Evolutionary conservation across 371 early-diverging fungal genomes (phyloP), one percentile per base, ranked within the genome.

Genomic region (Mucor circinelloides): DNA sequence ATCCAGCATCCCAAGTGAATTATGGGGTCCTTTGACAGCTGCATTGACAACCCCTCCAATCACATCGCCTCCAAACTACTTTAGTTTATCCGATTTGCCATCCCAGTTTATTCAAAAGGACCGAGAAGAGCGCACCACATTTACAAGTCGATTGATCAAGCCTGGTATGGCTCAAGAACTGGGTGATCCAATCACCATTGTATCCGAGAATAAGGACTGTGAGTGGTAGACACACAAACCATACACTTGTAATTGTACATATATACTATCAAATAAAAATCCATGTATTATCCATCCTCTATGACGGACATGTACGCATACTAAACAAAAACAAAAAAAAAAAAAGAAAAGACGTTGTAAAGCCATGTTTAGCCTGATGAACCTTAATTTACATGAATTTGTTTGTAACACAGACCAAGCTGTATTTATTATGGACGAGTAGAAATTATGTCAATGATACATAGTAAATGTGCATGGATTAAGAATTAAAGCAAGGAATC

Each of bases 21-120:
- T 64, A 36, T 72, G 69, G 69, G 61, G 66, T 0, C 60, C 72
- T 4, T 46, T 68, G 12, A 68, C 75, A 19, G 64, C 72, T 12
- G 59, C 68, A 7, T 38, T 67, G 17, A 58, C 56, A 6, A 68
- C 72, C 0, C 68, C 72, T 5, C 71, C 74, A 0, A 34, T 55
- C 3, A 59, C 59, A 6, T 71, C 77, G 19, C 77, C 77, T 5
- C 77, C 77, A 10, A 74, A 67, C 32, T 77, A 77, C 12, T 77
- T 77, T 52, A 71, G 69, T 62, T 31, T 75, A n/a, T 59, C 70
- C 1, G 42, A 65, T 15, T 30, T 63, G 27, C 66, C 73, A 13
- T 36, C 66, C 12, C 69, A 69, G 27, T 73, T 70, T 52, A 63
- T 67, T 17, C 64, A 63, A 61, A 46, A 30, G 21, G 74, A 70